Percentiles rank a stretch among this genome's conserved stretches.
phyloP scores from a whole-genome alignment of 352 stramenopile species.

The Thraustotheca clavata region DNA sequence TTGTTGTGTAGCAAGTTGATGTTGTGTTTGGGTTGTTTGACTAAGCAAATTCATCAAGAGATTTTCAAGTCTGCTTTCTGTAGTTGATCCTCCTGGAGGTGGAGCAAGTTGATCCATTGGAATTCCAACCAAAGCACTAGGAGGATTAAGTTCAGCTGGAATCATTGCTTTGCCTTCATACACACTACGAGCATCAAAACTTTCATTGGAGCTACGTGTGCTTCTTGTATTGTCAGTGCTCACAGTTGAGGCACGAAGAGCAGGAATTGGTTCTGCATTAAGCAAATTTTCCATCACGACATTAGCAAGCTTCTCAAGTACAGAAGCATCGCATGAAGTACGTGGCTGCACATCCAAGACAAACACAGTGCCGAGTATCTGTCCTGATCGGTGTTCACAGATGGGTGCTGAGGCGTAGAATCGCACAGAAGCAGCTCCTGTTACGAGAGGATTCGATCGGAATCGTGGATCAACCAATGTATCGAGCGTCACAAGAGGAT shows the following conservation, averaged over 20 bases:
- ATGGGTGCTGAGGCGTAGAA: slow-evolving; percentile 19
- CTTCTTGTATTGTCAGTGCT: not conserved
- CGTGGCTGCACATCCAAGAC: slow-evolving; percentile 15
- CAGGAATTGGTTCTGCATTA: not conserved
- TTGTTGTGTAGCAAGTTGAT: slow-evolving; percentile 72
- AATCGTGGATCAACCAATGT: slow-evolving; percentile 7
- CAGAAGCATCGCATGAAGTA: slow-evolving; percentile 7
- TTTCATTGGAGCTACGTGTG: not conserved
- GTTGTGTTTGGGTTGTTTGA: slow-evolving; percentile 77
- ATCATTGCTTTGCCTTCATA: not conserved
- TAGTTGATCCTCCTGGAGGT: not conserved
- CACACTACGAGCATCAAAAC: not conserved
- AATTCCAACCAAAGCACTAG: not conserved
- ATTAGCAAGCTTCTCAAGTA: slow-evolving; percentile 20
- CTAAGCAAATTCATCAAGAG: slow-evolving; percentile 72
- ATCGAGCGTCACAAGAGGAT: slow-evolving; percentile 15
- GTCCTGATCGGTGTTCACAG: slow-evolving; percentile 8
- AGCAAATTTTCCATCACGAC: slow-evolving; percentile 19
- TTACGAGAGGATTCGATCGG: slow-evolving; percentile 17
- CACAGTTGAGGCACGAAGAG: not conserved
- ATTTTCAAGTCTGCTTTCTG: slow-evolving; percentile 33
- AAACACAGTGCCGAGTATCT: slow-evolving; percentile 20
- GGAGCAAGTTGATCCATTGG: not conserved
- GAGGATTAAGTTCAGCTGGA: not conserved
- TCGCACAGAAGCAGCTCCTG: slow-evolving; percentile 9